Evolutionary conservation across 2,329 filamentous ascomycete species (phyloP).

Genomic region (Trematosphaeria pertusa): DNA sequence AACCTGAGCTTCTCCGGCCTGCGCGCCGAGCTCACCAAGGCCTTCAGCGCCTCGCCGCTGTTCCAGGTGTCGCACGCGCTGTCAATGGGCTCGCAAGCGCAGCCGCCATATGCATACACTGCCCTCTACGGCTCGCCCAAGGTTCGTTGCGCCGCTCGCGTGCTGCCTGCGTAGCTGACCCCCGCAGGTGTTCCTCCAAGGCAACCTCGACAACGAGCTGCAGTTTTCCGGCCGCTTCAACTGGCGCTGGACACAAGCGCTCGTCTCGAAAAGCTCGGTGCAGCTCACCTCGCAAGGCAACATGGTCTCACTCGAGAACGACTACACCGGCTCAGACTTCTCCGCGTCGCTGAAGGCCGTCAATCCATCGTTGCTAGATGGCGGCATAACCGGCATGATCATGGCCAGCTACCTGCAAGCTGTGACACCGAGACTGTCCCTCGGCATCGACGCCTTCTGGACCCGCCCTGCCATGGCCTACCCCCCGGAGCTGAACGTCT

Average conservation of each 20-base stretch:
- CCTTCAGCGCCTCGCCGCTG: constrained; percentile 89
- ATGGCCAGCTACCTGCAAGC: constrained; percentile 96
- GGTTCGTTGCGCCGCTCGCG: constrained; percentile 61
- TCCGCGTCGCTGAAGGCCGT: constrained; percentile 90
- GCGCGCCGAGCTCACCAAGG: constrained; percentile 94
- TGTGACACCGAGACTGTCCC: constrained; percentile 81
- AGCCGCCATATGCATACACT: constrained; percentile 94
- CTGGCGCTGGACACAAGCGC: constrained; percentile 80
- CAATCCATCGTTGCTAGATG: constrained; percentile 93
- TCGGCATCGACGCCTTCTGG: constrained; percentile 94
- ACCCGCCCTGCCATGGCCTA: constrained; percentile 84
- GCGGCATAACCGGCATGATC: constrained; percentile 91
- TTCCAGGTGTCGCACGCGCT: constrained; percentile 99
- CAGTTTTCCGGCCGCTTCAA: constrained; percentile 89
- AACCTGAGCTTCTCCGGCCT: constrained; percentile 97
- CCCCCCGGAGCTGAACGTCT: constrained; percentile 88
- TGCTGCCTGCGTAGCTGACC: constrained; percentile 27
- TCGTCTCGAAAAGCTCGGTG: constrained; percentile 86
- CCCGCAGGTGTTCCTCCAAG: constrained; percentile 88
- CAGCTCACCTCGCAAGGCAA: constrained; percentile 87
- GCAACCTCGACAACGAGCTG: constrained; percentile 91
- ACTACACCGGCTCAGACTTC: constrained; percentile 94
- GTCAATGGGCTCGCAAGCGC: constrained; percentile 85
- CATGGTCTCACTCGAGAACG: constrained; percentile 92
- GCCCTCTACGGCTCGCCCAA: constrained; percentile 92